Evolutionary conservation across 805 yeast genomes (phyloP).

Genomic region (Nakazawaea holstii): DNA sequence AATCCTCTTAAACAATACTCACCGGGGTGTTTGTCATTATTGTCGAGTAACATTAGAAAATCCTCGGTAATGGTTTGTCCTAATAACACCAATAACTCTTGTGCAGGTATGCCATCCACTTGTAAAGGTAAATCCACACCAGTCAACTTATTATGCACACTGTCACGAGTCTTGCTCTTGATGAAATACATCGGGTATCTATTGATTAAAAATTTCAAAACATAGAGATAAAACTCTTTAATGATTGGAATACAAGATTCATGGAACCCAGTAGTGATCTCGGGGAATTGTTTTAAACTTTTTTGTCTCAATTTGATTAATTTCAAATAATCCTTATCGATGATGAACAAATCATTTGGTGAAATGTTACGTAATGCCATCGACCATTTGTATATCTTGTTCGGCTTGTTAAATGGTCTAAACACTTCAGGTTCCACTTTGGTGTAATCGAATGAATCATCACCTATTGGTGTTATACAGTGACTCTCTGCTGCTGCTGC

Average conservation of each 20-base stretch:
- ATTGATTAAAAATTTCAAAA: constrained; percentile 31
- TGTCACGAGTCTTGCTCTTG: constrained; percentile 18
- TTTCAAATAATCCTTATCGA: constrained; percentile 55
- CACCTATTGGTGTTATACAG: constrained; percentile 23
- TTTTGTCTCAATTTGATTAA: constrained; percentile 34
- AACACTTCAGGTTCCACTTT: constrained; percentile 34
- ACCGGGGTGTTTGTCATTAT: constrained; percentile 26
- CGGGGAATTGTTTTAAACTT: constrained; percentile 25
- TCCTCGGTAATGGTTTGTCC: constrained; percentile 53
- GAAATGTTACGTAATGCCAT: constrained; percentile 51
- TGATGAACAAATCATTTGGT: constrained; percentile 50
- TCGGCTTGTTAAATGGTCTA: constrained; percentile 37
- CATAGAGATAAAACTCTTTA: constrained; percentile 43
- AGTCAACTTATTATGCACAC: constrained; percentile 25
- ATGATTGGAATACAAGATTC: constrained; percentile 30
- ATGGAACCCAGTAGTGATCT: constrained; percentile 29
- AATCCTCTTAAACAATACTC: constrained; percentile 58
- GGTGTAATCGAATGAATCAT: constrained; percentile 36
- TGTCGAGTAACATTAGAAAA: constrained; percentile 44
- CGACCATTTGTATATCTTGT: constrained; percentile 49
- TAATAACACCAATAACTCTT: constrained; percentile 15
- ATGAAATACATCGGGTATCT: constrained; percentile 53
- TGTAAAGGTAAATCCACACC: constrained; percentile 7
- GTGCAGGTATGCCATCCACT: constrained; percentile 7
- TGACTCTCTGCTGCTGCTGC: no score